A percentile compares a stretch with the other conserved stretches of the same genome.
Evolutionary conservation across 805 yeast species (phyloP).

Genomic region (Candida arabinofermentans): DNA sequence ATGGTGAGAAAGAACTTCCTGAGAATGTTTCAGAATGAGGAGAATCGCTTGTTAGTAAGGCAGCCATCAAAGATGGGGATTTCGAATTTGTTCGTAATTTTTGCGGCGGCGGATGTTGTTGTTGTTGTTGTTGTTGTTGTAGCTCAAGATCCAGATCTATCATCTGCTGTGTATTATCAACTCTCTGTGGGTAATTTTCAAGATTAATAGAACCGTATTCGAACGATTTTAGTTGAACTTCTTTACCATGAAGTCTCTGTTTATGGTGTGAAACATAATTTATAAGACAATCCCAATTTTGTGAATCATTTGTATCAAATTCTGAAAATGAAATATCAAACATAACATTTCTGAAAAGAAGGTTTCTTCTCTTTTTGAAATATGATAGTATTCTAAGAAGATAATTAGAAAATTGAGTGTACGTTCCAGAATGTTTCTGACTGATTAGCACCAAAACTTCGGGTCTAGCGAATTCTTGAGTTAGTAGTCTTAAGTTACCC

Average conservation of each 20-base stretch:
- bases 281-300: not conserved
- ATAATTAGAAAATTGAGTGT: constrained; percentile 7
- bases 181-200: constrained; percentile 10
- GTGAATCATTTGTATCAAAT: not conserved
- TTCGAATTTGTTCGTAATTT: too few relatives aligned
- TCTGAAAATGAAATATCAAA: constrained; percentile 7
- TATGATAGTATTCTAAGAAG: constrained; percentile 12
- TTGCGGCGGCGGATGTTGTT: not conserved
- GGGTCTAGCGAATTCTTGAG: constrained; percentile 12
- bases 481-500: constrained; percentile 11
- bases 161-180: not conserved
- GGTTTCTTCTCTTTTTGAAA: constrained; percentile 13
- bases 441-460: constrained; percentile 6
- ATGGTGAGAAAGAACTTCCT: too few relatives aligned
- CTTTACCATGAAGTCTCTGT: too few relatives aligned
- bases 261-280: constrained; percentile 3
- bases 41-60: too few relatives aligned
- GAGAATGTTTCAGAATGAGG: too few relatives aligned
- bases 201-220: constrained; percentile 4
- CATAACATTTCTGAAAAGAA: constrained; percentile 7
- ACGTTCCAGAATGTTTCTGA: not conserved
- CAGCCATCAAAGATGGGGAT: too few relatives aligned
- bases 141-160: not conserved
- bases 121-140: not conserved
- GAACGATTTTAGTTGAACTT: constrained; percentile 7